Base-by-base conservation (phyloP, 441 rosid species). In the Pelargonium exstipulatum region DNA sequence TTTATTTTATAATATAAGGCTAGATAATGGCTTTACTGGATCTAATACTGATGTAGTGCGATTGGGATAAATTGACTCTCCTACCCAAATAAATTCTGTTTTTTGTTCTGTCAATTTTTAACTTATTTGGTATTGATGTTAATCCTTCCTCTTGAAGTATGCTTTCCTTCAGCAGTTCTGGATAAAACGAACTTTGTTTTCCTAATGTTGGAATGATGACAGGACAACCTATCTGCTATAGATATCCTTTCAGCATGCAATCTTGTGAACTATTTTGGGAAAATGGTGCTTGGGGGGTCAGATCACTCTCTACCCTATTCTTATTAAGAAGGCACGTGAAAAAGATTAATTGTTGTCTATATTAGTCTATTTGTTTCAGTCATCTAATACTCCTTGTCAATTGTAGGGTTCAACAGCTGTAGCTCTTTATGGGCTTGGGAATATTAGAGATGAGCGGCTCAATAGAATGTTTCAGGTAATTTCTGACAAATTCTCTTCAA, bases 261-360 rank as follows among this genome's bases (percentile, higher is more conserved):
- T 86, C 99, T 94, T 67, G 89, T 94, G 74, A 94, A 94, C 73
- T 91, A 94, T 75, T 94, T 94, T 74, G 99, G 99, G 71, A 94
- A 94, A 84, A 94, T 91, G 99, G 91, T 82, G 79, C 99, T 94
- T 73, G 97, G 93, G 76, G 99, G 99, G 99, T 71, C 92, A 94
- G 86, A 94, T 94, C 74, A 85, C 95, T 42, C 81, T 94, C 73
- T 73, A 74, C 74, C 99, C 99, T 71, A 94, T 94, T 73, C 99
- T 94, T 71, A 82, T 94, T 65, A 86, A 62, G 82, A 94, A 94
- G 96, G 98, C 91, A 63, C 37, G 84, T 77, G 71, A 64, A 68
- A 68, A 32, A 32, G 9, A 7, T 16, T 5, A 5, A 16, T 16
- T 53, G 20, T 14, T 53, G 35, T 69, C 40, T 45, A 57, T 48